Base-by-base conservation (phyloP, 768 basidiomycete genomes). In the Russula sp. region DNA sequence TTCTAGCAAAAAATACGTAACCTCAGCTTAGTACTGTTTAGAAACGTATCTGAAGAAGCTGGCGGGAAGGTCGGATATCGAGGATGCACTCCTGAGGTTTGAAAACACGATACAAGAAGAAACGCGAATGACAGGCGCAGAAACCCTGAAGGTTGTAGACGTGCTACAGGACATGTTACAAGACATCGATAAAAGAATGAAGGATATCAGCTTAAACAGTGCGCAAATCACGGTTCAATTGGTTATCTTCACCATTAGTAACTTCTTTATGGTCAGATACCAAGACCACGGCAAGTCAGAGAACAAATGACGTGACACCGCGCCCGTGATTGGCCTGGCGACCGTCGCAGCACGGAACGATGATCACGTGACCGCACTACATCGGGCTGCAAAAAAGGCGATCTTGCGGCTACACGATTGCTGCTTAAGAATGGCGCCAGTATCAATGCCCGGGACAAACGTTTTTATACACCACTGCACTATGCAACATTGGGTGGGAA, bases 51-150 rank as follows among this genome's bases (percentile, higher is more conserved):
- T 42, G 14, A 65, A 44, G 5, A 57, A 26, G 20, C 30, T 65
- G 1, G 40, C 24, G 4, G 59, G 63, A 18, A 22, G 20, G 10
- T 34, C 7, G 1, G 53, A 55, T 1, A 40, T 64, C 3, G 28
- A 36, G 24, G 34, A 40, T 40, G 54, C 54, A 1, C 38, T 56
- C 5, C 38, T 26, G 22, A 38, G 30, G 7, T 5, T 61, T 5
- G 59, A 65, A 18, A 55, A 18, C 6, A 0, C 60, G 13, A 65
- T 53, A 2, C 26, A 28, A 8, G 54, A 55, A 2, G 64, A 65
- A 40, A 24, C 38, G 36, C 48, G 36, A 22, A 56, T 22, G 32
- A n/a, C 20, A 18, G 30, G n/a, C 2, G 22, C 28, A 14, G 46
- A 50, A 13, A 22, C 38, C 24, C 34, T 59, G 9, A 42, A 52